These are phyloP conservation scores for Fusarium secorum DNA, from an alignment of 2,329 filamentous ascomycete species.

Conservation along the genomic window DNA sequence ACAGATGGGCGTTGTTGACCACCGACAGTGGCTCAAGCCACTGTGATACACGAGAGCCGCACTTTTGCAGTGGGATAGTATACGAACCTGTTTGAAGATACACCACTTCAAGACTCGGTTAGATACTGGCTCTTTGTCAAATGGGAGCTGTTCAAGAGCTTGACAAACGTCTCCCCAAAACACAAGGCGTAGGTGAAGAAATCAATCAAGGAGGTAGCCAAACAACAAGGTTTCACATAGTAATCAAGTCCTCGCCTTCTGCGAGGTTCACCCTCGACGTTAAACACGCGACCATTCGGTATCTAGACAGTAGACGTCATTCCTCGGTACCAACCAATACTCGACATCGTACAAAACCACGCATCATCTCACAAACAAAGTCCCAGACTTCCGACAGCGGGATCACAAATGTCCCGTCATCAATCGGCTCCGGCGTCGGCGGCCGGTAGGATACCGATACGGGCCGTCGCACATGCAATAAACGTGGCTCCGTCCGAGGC, in stretches of 20 bases:
- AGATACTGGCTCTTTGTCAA: not conserved
- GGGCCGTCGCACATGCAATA: not conserved
- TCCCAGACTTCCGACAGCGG: not conserved
- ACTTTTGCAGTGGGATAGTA: not conserved
- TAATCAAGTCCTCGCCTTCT: not conserved
- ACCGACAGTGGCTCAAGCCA: not conserved
- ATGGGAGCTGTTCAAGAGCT: not conserved
- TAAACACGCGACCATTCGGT: not conserved
- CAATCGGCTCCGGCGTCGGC: slow-evolving; percentile 24
- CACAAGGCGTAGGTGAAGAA: not conserved
- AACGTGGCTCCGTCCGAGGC: slow-evolving; percentile 16
- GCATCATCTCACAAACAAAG: slow-evolving; percentile 3
- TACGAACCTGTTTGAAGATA: not conserved
- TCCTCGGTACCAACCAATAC: slow-evolving; percentile 3
- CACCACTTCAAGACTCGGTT: not conserved
- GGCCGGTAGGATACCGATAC: slow-evolving; percentile 10
- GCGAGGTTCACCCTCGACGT: not conserved
- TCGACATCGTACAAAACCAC: not conserved
- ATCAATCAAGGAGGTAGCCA: not conserved
- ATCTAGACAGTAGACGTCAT: not conserved
- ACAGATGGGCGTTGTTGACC: not conserved
- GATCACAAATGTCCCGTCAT: slow-evolving; percentile 1
- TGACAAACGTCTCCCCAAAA: not conserved
- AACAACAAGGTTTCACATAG: not conserved
- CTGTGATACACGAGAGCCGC: not conserved